Percentiles rank a stretch among this genome's conserved stretches.
Conservation (phyloP, 1,284 basidiomycete genomes). For the Sporisorium iseilematis-ciliati region DNA sequence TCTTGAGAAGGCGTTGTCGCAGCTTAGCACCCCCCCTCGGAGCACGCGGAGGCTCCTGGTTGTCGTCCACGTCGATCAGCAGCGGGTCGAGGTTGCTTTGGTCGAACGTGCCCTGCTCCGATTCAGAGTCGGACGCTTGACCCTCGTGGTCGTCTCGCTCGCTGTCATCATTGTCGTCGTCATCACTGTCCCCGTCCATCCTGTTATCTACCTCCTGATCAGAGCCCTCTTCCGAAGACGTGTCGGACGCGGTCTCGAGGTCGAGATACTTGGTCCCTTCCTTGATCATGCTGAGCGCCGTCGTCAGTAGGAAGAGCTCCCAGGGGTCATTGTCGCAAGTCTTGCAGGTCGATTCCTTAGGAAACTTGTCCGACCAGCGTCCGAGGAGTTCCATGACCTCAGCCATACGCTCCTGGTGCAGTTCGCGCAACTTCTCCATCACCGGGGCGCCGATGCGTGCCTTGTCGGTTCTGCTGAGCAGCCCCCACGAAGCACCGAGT, state of each 20-base stretch:
- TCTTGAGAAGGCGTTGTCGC: constrained; percentile 10
- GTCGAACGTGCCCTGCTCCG: neutral
- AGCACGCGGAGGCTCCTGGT: constrained; percentile 7
- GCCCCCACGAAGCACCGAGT: constrained; percentile 15
- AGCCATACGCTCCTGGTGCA: constrained; percentile 9
- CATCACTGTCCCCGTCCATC: neutral
- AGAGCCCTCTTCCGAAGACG: constrained; percentile 11
- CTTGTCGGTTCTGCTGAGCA: neutral
- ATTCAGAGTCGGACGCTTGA: neutral
- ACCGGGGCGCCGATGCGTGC: constrained; percentile 10
- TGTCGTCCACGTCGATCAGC: neutral
- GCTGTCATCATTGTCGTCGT: constrained; percentile 6
- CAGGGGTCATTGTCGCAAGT: constrained; percentile 25
- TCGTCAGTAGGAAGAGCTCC: constrained; percentile 33
- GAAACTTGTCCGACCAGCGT: constrained; percentile 27
- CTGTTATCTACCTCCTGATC: neutral
- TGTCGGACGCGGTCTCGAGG: constrained; percentile 30
- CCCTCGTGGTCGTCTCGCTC: constrained; percentile 8
- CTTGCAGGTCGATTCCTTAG: constrained; percentile 14
- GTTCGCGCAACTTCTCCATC: neutral
- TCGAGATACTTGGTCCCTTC: constrained; percentile 28
- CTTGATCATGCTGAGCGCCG: constrained; percentile 9
- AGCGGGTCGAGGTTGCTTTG: constrained; percentile 3
- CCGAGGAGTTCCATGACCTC: constrained; percentile 14
- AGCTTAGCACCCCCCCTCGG: neutral